Conservation (phyloP, 176 grass and related monocot species). For the Chloris gayana region DNA sequence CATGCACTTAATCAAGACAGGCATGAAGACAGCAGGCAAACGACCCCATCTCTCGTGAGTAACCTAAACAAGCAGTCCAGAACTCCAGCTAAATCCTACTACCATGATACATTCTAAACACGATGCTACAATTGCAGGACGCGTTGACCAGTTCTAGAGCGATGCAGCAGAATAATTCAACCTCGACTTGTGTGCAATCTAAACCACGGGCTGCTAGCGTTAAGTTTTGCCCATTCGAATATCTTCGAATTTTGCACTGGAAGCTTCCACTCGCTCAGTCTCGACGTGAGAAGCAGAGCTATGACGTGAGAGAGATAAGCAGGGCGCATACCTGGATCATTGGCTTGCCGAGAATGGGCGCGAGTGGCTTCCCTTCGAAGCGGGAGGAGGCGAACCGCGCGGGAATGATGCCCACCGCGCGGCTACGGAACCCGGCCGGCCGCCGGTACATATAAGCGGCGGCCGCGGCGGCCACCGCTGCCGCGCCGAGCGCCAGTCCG, state of each 20-base stretch:
- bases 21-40: too few species aligned
- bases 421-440: constrained; percentile 58
- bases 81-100: too few species aligned
- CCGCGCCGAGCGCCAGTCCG: constrained; percentile 54
- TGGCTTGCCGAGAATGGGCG: constrained; percentile 77
- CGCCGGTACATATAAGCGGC: constrained; percentile 46
- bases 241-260: not conserved
- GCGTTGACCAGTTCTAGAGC: not conserved
- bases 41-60: too few species aligned
- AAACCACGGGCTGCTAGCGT: not conserved
- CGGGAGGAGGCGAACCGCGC: constrained; percentile 90
- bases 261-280: not conserved
- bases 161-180: not conserved
- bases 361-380: constrained; percentile 88
- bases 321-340: constrained; percentile 70
- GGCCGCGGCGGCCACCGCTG: constrained; percentile 36
- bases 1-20: too few species aligned
- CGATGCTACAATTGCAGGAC: not conserved
- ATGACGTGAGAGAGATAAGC: not conserved
- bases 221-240: not conserved
- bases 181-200: not conserved
- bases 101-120: not conserved
- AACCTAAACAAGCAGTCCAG: too few species aligned
- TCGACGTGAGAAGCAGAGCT: not conserved
- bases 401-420: constrained; percentile 83